Conservation (phyloP, 495 filamentous ascomycete species). For the Penicillium simplicissimum region DNA sequence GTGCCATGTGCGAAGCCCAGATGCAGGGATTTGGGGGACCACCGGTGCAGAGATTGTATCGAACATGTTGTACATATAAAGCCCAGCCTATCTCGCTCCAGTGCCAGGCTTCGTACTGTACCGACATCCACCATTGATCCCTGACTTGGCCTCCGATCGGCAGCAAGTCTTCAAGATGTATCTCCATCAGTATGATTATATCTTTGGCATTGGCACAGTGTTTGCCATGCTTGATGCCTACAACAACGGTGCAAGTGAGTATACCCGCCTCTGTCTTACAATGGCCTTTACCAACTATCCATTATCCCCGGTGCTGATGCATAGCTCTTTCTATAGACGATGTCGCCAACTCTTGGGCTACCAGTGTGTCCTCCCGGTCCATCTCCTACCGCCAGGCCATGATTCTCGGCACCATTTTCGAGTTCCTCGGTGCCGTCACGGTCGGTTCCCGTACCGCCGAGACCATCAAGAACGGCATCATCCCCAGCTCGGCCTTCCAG, state of each 20-base stretch:
- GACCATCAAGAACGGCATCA: constrained; percentile 61
- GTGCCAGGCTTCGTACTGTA: constrained; percentile 1
- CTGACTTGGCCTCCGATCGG: constrained; percentile 6
- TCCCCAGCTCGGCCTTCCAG: constrained; percentile 49
- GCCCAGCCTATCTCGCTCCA: not conserved
- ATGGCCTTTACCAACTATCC: not conserved
- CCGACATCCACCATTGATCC: constrained; percentile 6
- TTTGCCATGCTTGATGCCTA: constrained; percentile 75
- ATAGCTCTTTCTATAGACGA: constrained; percentile 48
- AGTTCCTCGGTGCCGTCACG: constrained; percentile 59
- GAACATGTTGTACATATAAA: constrained; percentile 16
- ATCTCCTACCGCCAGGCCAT: constrained; percentile 68
- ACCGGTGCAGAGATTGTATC: constrained; percentile 1
- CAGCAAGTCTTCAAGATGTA: constrained; percentile 40
- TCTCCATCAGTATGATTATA: constrained; percentile 63
- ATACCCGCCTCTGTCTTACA: not conserved
- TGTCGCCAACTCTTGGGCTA: constrained; percentile 78
- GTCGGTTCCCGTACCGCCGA: constrained; percentile 61
- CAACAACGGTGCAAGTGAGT: constrained; percentile 68
- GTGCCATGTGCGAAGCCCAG: not conserved
- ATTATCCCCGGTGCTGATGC: not conserved
- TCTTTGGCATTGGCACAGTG: constrained; percentile 74
- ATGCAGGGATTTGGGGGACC: constrained; percentile 1
- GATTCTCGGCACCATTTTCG: constrained; percentile 65
- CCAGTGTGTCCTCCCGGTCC: constrained; percentile 67